Evolutionary conservation across 2,329 filamentous ascomycete species (phyloP), one percentile per base, ranked within the genome.

Genomic region (Boeremia lycopersici): DNA sequence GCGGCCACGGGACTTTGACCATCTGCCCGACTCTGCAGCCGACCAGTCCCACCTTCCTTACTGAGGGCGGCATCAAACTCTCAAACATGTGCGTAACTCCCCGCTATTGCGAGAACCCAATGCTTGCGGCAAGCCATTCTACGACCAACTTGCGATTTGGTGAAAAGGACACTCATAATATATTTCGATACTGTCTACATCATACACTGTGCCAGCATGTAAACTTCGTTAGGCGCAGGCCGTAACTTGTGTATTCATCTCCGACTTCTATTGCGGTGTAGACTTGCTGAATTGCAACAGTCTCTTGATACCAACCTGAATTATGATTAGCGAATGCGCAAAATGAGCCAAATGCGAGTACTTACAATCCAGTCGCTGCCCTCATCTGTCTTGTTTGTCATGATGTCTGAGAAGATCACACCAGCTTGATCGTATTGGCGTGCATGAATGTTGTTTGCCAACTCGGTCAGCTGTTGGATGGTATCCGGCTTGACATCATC

Each of bases 401-500:
- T 79, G 66, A 82, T 64, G 41, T 77, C 75, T 25, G 74, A 77
- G 52, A 81, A 78, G 25, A 79, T 59, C 10, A 70, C 68, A 61
- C 72, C 69, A 8, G 79, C 79, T 26, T 74, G 64, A n/a, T 81
- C 79, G 58, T 78, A 80, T 17, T 80, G 71, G 56, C 74, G 75
- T 10, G 61, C 63, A 40, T 77, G 70, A 11, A 81, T 64, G 36
- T 72, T 69, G 49, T 67, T 67, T 19, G 73, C 69, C 28, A 92
- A 77, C 65, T 86, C 79, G 8, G 81, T 80, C 65, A 93, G 79
- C 41, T 87, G 81, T 57, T 85, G 81, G 44, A 93, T 84, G 0
- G 89, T 97, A 68, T 90, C 88, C 1, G 89, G 85, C 78, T 89
- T 90, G 49, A 98, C 81, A 35, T 97, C 81, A 69, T 98, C 93